Base-by-base conservation (phyloP, 2,329 filamentous ascomycete species). In the Truncatella angustata region DNA sequence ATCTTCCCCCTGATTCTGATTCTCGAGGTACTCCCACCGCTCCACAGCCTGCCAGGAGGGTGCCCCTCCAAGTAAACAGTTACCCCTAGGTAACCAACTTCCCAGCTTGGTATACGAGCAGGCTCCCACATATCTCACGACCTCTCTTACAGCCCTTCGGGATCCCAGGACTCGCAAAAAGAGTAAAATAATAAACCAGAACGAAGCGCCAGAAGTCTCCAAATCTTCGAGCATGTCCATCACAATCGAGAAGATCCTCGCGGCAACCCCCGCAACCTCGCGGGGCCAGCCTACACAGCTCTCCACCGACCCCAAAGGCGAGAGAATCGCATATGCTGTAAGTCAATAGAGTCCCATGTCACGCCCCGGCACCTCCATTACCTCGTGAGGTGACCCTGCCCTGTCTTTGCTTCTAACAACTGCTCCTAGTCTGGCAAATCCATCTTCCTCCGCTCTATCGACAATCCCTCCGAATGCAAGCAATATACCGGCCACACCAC, bases 401-500 rank as follows among this genome's bases (percentile, higher is more conserved):
- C 2, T 3, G 4, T 40, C 20, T 11, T 44, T 6, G 1, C 6
- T 10, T 18, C 21, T 30, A 26, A 24, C 21, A 28, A 18, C 12
- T 26, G 10, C 35, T 36, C 47, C 11, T 61, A 95, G 91, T 93
- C 91, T 49, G 92, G 91, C 66, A 97, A 97, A 78, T 97, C 93
- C 56, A 87, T 99, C 73, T 97, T 97, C 74, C 80, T 99, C 44
- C 91, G 94, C 62, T 92, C 87, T 57, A 96, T 99, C 75, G 93
- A 99, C 74, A 77, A 94, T 68, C 93, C 93, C 49, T 81, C 90
- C 59, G 73, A 87, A 57, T 86, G 86, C 70, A 91, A 88, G 66
- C 92, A 99, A 72, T 99, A 97, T 74, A 95, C 87, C 12, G 87
- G 88, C 62, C 94, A 99, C 75, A 96, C 90, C 43, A 81, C 89